Evolutionary conservation across 148 eudicot species (phyloP).

Genomic region (Camellia japonica): DNA sequence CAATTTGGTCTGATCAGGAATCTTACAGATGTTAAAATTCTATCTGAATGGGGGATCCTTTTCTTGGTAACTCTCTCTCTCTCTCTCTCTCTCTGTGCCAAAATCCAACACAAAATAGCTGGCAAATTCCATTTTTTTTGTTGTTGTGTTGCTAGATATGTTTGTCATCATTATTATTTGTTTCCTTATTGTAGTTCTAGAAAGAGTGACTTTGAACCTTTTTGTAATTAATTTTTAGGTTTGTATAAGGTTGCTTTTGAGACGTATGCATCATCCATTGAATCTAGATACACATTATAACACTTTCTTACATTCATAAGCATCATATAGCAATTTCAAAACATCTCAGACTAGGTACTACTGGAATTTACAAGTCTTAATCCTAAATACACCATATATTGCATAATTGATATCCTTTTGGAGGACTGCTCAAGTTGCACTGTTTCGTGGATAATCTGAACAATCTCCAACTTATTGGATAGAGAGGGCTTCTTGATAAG

Average conservation of each 20-base stretch:
- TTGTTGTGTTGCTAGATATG: not conserved
- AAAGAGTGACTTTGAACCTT: not conserved
- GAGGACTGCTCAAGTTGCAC: not conserved
- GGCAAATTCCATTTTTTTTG: not conserved
- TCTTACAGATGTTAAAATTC: constrained; percentile 88
- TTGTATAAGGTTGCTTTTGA: not conserved
- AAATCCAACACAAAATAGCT: not conserved
- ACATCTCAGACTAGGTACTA: not conserved
- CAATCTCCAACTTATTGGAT: no score
- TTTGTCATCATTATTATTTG: not conserved
- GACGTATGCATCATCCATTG: not conserved
- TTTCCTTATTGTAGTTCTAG: not conserved
- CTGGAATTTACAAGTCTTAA: not conserved
- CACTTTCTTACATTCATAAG: not conserved
- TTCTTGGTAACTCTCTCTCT: constrained; percentile 61
- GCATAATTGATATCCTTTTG: not conserved
- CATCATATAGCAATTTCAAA: not conserved
- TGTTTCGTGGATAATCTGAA: no score
- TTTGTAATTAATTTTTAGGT: not conserved
- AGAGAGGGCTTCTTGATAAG: no score
- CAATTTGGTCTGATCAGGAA: constrained; percentile 93
- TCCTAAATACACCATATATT: not conserved
- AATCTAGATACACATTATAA: not conserved
- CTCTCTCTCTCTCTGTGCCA: not conserved
- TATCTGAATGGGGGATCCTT: constrained; percentile 98